Percentiles rank a stretch among this genome's conserved stretches.
Evolutionary conservation across 2,329 filamentous ascomycete genomes (phyloP).

Genomic region (Orbilia oligospora): DNA sequence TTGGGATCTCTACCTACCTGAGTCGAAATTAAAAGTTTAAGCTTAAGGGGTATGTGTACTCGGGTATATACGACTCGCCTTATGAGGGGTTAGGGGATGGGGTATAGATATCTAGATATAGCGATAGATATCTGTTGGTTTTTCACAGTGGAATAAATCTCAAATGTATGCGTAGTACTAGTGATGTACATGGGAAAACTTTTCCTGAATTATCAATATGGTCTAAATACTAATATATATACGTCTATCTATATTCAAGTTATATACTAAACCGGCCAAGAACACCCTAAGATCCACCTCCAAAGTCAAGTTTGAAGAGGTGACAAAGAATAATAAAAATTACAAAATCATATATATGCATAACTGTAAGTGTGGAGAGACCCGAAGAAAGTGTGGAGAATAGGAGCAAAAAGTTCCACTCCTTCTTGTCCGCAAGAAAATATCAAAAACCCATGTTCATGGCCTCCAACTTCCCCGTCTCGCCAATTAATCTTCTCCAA

Average conservation of each 20-base stretch:
- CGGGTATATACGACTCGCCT: no score
- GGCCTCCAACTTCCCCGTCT: neutral
- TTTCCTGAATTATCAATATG: conserved; percentile 10
- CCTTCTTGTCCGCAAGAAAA: neutral
- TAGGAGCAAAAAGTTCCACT: neutral
- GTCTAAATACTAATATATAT: conserved; percentile 17
- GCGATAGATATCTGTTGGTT: no score
- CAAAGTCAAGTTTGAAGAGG: neutral
- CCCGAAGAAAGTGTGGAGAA: conserved; percentile 6
- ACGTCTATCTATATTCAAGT: conserved; percentile 9
- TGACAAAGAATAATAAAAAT: neutral
- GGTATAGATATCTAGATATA: no score
- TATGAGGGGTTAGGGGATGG: no score
- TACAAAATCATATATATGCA: conserved; percentile 5
- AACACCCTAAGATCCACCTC: neutral
- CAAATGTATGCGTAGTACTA: neutral
- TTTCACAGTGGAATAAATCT: neutral
- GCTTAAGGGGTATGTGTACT: no score
- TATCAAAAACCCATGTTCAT: neutral
- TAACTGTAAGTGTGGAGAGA: conserved; percentile 25
- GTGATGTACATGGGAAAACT: neutral
- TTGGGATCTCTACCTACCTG: conserved; percentile 46
- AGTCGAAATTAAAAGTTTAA: no score
- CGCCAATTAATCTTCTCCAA: neutral
- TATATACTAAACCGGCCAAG: conserved; percentile 12